Conservation (phyloP, 352 stramenopile genomes). For the Globisporangium okanoganense region DNA sequence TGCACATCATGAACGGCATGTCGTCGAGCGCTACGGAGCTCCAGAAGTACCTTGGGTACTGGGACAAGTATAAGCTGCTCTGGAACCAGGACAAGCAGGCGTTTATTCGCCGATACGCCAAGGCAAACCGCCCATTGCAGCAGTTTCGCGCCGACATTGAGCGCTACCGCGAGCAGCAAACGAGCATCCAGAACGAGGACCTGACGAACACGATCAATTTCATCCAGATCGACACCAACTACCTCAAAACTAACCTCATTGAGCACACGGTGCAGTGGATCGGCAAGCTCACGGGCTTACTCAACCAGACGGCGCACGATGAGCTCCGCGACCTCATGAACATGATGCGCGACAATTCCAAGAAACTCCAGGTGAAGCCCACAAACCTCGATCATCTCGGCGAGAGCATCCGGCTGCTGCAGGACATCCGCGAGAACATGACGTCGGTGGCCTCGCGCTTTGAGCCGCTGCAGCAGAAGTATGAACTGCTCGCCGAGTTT, state of each 20-base stretch:
- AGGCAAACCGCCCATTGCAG: constrained; percentile 89
- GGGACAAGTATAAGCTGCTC: constrained; percentile 92
- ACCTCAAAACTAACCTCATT: constrained; percentile 89
- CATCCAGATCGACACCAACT: constrained; percentile 93
- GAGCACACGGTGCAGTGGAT: constrained; percentile 94
- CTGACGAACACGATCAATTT: constrained; percentile 94
- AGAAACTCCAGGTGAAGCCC: constrained; percentile 81
- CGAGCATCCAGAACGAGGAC: constrained; percentile 91
- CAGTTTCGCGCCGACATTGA: constrained; percentile 93
- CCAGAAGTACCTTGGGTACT: constrained; percentile 94
- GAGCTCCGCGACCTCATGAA: constrained; percentile 84
- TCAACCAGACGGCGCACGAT: constrained; percentile 90
- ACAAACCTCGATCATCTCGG: constrained; percentile 89
- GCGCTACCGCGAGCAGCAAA: constrained; percentile 89
- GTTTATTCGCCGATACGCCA: constrained; percentile 95
- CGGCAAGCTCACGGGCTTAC: constrained; percentile 86
- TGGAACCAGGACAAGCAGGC: constrained; percentile 95
- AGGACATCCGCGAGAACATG: constrained; percentile 85
- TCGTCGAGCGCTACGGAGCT: constrained; percentile 90
- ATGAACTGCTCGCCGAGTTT: constrained; percentile 84
- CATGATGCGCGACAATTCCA: constrained; percentile 88
- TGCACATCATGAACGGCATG: constrained; percentile 97
- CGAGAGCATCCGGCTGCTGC: constrained; percentile 87
- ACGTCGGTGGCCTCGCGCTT: constrained; percentile 70
- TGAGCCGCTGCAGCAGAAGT: constrained; percentile 84